These are phyloP conservation scores for Delitschia confertaspora DNA, from an alignment of 495 filamentous ascomycete species.

Conservation along the genomic window DNA sequence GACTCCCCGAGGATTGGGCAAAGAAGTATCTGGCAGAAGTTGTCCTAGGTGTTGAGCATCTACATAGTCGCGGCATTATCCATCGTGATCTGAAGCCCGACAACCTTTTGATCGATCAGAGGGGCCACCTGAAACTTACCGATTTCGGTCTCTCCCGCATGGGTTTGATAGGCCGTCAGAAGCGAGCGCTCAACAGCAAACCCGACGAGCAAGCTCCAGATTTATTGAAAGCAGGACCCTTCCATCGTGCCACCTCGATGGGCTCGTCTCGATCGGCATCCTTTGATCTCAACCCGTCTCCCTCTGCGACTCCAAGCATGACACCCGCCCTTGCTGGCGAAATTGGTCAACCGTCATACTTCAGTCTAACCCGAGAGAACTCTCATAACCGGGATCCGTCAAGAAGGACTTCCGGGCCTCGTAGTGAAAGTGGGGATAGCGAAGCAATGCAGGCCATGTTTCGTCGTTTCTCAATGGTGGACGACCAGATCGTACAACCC, in stretches of 20 bases:
- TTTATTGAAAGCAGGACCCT: conserved; percentile 84
- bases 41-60: conserved; percentile 86
- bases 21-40: conserved; percentile 96
- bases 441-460: conserved; percentile 81
- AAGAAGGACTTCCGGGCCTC: conserved; percentile 72
- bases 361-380: conserved; percentile 63
- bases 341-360: conserved; percentile 82
- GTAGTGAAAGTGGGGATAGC: conserved; percentile 86
- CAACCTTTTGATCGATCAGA: conserved; percentile 94
- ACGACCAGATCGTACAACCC: conserved; percentile 40
- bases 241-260: conserved; percentile 73
- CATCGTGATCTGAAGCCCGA: conserved; percentile 96
- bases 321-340: conserved; percentile 64
- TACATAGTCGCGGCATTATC: conserved; percentile 88
- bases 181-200: conserved; percentile 73
- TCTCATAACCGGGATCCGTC: conserved; percentile 61
- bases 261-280: conserved; percentile 82
- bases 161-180: conserved; percentile 93
- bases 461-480: conserved; percentile 70
- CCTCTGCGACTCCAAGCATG: conserved; percentile 76
- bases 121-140: conserved; percentile 91
- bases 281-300: conserved; percentile 75
- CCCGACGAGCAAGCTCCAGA: conserved; percentile 75
- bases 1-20: conserved; percentile 90
- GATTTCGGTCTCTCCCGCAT: conserved; percentile 97